phyloP scores from a whole-genome alignment of 2,329 filamentous ascomycete species.

The Chaetothyriales sp. region DNA sequence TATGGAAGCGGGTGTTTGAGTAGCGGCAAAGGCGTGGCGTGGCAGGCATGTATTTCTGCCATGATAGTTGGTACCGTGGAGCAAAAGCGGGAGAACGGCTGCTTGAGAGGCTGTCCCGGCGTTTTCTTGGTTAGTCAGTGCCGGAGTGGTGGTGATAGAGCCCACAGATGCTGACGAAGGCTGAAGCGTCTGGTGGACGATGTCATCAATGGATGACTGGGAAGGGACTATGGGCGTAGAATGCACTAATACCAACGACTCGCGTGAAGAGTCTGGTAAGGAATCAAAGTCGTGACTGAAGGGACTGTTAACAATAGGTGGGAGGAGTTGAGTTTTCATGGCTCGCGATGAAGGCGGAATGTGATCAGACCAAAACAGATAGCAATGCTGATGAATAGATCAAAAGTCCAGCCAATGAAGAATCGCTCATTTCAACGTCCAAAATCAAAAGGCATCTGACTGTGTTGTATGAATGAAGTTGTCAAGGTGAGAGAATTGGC shows the following conservation, averaged over 20 bases:
- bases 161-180: conserved; percentile 6
- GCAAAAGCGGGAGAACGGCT: neutral
- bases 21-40: neutral
- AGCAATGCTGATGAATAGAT: conserved; percentile 6
- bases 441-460: neutral
- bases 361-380: conserved; percentile 7
- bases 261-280: conserved; percentile 5
- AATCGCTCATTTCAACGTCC: neutral
- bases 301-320: conserved; percentile 8
- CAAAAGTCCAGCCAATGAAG: conserved; percentile 14
- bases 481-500: neutral
- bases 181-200: conserved; percentile 6
- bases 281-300: conserved; percentile 10
- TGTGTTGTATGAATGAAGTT: neutral
- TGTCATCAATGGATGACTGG: conserved; percentile 4
- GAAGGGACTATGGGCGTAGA: conserved; percentile 1
- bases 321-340: conserved; percentile 14
- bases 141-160: conserved; percentile 6
- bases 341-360: conserved; percentile 7
- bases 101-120: neutral
- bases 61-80: neutral
- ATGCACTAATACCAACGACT: neutral
- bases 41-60: neutral
- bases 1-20: neutral
- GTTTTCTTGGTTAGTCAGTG: conserved; percentile 7